Base-by-base conservation (phyloP, 2,329 filamentous ascomycete genomes). In the Talaromyces sp. region DNA sequence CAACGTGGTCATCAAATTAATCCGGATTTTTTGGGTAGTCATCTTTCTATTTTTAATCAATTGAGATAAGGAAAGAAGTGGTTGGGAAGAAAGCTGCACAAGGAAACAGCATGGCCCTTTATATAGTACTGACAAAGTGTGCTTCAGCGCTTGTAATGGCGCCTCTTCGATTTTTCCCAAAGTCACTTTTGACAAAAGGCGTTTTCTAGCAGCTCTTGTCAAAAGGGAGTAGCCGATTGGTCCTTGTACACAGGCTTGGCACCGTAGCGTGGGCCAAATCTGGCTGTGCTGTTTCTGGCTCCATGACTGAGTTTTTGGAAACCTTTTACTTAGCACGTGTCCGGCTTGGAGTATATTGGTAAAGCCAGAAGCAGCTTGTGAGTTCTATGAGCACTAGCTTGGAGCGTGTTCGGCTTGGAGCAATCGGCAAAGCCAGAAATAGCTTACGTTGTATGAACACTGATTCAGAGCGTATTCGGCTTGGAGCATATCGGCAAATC, bases 281-380 rank as follows among this genome's bases (percentile, higher is more conserved):
- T 52, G 25, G 49, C 49, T 31, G 22, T 27, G 22, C 22, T 31
- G 22, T 52, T 52, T 52, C 22, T 52, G 25, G 49, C 49, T 52
- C 25, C 25, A 27, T 17, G 25, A 19, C 43, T 45, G 43, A 45
- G n/a, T 45, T 45, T 45, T 19, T 37, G 4, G 1, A 19, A 10
- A 22, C 5, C n/a, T 9, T 22, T 22, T 5, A n/a, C 43, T 45
- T 45, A 3, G 66, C 74, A 66, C n/a, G 43, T 45, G 11, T 43
- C n/a, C 19, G 25, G 49, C 49, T 52, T 52, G 25, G 49, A 52
- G 49, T 7, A 52, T 13, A 37, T 37, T 37, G 9, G 35, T 13
- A 37, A 37, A 37, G 35, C 35, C 4, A 37, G 35, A 37, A 37
- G 11, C 35, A 37, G 35, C 35, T 37, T 37, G 13, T 13, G 4